These are phyloP conservation scores for Glycyrrhiza uralensis DNA, from an alignment of 306 rosid genomes.

Conservation along the genomic window DNA sequence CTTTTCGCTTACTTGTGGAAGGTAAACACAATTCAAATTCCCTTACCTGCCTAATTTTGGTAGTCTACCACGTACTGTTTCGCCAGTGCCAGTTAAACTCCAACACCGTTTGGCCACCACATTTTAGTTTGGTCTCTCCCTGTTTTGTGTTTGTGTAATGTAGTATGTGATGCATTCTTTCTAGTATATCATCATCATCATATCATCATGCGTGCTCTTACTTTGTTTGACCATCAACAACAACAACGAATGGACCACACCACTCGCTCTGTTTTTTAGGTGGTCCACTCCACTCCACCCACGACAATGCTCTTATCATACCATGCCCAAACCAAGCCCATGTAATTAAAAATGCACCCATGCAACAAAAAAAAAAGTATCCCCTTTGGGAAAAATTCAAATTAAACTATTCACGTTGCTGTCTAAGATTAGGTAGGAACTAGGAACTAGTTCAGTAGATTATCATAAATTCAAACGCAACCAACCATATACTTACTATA, in stretches of 20 bases:
- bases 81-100: conserved; percentile 16
- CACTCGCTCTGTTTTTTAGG: conserved; percentile 25
- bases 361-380: background rate
- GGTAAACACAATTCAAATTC: conserved; percentile 52
- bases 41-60: conserved; percentile 13
- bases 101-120: background rate
- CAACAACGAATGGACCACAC: conserved; percentile 21
- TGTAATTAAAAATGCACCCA: background rate
- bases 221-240: conserved; percentile 27
- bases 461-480: conserved; percentile 29
- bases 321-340: conserved; percentile 4
- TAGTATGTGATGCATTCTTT: background rate
- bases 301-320: background rate
- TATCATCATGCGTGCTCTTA: conserved; percentile 4
- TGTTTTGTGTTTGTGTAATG: background rate
- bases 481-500: background rate
- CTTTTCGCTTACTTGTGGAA: conserved; percentile 91
- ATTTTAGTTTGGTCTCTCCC: background rate
- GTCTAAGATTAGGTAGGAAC: conserved; percentile 5
- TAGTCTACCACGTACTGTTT: conserved; percentile 27
- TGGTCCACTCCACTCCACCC: conserved; percentile 27
- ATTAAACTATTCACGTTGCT: background rate
- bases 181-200: background rate
- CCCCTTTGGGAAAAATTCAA: background rate
- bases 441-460: background rate